phyloP scores from a whole-genome alignment of 495 filamentous ascomycete species.

The Aspergillus steynii region DNA sequence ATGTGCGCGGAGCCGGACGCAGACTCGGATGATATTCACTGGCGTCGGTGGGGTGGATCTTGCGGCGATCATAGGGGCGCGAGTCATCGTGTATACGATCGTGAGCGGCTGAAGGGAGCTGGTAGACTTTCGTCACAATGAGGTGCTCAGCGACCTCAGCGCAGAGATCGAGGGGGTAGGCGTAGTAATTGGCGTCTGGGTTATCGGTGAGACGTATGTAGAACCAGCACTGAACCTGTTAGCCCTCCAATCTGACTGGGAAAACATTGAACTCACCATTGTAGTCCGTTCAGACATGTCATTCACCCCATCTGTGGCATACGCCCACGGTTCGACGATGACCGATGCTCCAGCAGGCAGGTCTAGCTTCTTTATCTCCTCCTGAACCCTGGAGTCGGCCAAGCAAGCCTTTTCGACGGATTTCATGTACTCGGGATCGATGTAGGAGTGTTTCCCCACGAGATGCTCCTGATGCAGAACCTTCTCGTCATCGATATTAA shows the following conservation, averaged over 20 bases:
- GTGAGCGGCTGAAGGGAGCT: conserved; percentile 33
- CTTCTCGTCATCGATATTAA: conserved; percentile 7
- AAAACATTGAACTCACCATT: conserved; percentile 21
- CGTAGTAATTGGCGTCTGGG: conserved; percentile 65
- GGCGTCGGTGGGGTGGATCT: conserved; percentile 43
- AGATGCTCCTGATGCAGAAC: conserved; percentile 16
- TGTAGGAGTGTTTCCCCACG: conserved; percentile 23
- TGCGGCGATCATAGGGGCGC: conserved; percentile 26
- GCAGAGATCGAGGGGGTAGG: conserved; percentile 69
- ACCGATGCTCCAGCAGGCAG: conserved; percentile 14
- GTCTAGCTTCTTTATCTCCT: conserved; percentile 16
- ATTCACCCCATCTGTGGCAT: conserved; percentile 33
- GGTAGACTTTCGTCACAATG: conserved; percentile 52
- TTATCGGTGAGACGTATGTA: conserved; percentile 29
- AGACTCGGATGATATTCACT: conserved; percentile 70
- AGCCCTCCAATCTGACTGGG: background rate
- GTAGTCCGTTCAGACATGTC: conserved; percentile 29
- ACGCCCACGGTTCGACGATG: conserved; percentile 21
- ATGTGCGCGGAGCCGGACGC: conserved; percentile 45
- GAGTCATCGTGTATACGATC: conserved; percentile 24
- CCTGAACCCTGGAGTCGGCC: conserved; percentile 12
- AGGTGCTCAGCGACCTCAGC: conserved; percentile 62
- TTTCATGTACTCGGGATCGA: conserved; percentile 24
- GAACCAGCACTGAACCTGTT: conserved; percentile 29
- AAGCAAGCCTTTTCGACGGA: conserved; percentile 19